A percentile compares a stretch with the other conserved stretches of the same genome.
Conservation (phyloP, 345 rosid species). For the Rhizophora apiculata region DNA sequence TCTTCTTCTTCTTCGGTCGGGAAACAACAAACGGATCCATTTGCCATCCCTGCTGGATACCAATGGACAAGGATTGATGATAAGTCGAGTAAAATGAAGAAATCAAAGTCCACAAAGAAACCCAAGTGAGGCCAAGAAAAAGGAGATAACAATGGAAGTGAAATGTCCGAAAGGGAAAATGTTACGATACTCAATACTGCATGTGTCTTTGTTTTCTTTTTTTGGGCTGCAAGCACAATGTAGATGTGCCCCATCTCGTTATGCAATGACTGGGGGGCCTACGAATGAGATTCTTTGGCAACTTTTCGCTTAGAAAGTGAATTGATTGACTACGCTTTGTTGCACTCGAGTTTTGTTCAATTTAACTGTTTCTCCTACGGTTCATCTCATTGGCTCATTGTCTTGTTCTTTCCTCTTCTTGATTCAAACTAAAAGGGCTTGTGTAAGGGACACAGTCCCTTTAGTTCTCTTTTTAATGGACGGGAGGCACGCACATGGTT, state of each 20-base stretch:
- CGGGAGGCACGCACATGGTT: no score
- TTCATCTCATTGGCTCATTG: no score
- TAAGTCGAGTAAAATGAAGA: constrained; percentile 21
- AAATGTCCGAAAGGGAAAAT: neutral
- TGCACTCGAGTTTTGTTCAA: neutral
- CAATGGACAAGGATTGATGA: constrained; percentile 48
- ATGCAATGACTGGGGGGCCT: constrained; percentile 2
- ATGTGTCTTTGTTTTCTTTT: neutral
- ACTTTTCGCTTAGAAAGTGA: neutral
- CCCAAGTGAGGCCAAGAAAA: constrained; percentile 9
- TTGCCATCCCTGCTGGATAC: constrained; percentile 81
- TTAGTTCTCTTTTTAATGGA: no score
- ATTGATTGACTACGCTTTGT: neutral
- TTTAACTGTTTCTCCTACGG: neutral
- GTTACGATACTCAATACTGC: neutral
- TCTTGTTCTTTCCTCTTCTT: no score
- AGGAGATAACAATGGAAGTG: neutral
- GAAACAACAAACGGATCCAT: constrained; percentile 52
- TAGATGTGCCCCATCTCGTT: neutral
- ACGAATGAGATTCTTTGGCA: neutral
- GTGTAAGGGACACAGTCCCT: no score
- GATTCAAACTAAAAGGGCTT: no score
- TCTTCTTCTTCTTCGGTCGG: constrained; percentile 2
- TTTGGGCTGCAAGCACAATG: neutral
- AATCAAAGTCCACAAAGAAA: constrained; percentile 28